Conservation (phyloP, 345 rosid species). For the Populus pruinosa region DNA sequence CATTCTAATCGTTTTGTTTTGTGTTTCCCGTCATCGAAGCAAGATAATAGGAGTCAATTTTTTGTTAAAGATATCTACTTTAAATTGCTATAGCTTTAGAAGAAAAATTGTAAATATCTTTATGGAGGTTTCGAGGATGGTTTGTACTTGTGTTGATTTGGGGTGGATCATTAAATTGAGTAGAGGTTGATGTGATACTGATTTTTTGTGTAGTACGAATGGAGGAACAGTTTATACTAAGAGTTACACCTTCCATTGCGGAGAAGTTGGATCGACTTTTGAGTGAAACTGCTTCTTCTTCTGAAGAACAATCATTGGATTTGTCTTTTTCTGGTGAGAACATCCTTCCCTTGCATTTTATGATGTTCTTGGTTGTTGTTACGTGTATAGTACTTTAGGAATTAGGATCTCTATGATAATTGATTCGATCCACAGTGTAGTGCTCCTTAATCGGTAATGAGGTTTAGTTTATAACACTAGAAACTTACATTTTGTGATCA, state of each 20-base stretch:
- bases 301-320: conserved; percentile 78
- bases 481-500: neutral
- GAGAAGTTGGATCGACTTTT: conserved; percentile 73
- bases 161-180: neutral
- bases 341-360: neutral
- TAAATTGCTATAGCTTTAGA: neutral
- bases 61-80: neutral
- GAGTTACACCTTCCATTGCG: conserved; percentile 88
- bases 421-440: neutral
- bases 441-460: neutral
- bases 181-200: neutral
- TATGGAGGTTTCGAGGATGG: neutral
- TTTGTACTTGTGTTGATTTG: neutral
- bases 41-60: neutral
- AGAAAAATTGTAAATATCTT: neutral
- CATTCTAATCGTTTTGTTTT: neutral
- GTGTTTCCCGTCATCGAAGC: neutral
- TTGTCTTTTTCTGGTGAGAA: conserved; percentile 70
- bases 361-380: neutral
- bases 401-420: neutral
- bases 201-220: conserved; percentile 21
- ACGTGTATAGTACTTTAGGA: neutral
- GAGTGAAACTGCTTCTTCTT: conserved; percentile 58
- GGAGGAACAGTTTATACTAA: conserved; percentile 95
- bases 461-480: neutral